Evolutionary conservation across 805 yeast species (phyloP), one percentile per base, ranked within the genome.

Genomic region (Kuraishia ogatae): DNA sequence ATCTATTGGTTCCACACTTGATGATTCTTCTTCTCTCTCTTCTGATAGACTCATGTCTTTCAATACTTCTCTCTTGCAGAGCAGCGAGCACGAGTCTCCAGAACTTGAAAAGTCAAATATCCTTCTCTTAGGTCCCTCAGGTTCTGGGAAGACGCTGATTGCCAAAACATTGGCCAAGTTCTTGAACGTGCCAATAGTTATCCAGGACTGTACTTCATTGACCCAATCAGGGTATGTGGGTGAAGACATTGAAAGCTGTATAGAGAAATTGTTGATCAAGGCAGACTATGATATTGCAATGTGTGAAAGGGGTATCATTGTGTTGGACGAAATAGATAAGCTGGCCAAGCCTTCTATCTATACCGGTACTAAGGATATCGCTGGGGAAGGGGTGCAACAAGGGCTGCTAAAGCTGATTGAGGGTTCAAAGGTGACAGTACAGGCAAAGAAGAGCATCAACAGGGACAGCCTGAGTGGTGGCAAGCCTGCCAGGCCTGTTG

Each of bases 141-240:
- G 87, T 0, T 77, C 84, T 2, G 86, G 87, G 20, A 82, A 82
- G 62, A 82, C 87, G 0, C 62, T 81, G 17, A 69, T 82, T 39
- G 85, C 85, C 1, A 72, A 76, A 50, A 79, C 84, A 0, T 64
- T 82, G 49, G 85, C 86, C 0, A 71, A 71, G 46, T 68, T 74
- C 0, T 62, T 82, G 48, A 76, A 80, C 29, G 83, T 79, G 24
- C 86, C 87, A 1, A 76, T 81, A 46, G 77, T 83, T 0, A 81
- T 82, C 15, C 80, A 82, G 5, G 86, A 82, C 60, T 82, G 86
- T 62, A 82, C 87, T 0, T 79, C 83, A 50, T 61, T 82, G 56
- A 82, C 87, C 0, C 86, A 82, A 61, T 84, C 86, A 0, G 87
- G 87, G 6, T 82, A 82, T 60, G 80, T 82, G 50, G 87, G 87